Evolutionary conservation across 106 monocot genomes (phyloP).

Genomic region (Acorus calamus): DNA sequence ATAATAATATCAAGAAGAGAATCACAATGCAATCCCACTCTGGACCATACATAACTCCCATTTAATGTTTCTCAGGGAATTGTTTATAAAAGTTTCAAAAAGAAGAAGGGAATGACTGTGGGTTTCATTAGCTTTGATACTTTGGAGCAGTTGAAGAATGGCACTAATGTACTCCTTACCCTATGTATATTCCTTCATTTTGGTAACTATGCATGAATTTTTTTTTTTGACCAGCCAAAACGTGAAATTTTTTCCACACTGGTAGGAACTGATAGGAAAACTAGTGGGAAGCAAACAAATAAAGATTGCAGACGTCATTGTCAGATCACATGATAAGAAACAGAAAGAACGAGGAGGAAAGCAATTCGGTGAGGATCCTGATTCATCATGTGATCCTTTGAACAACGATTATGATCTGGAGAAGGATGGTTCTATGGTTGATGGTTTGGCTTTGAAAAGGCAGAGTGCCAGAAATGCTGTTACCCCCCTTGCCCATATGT

Average conservation of each 20-base stretch:
- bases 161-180: conserved; percentile 40
- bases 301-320: conserved; percentile 57
- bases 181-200: background rate
- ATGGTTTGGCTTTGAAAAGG: conserved; percentile 23
- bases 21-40: no score
- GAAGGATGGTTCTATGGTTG: conserved; percentile 11
- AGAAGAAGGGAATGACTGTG: conserved; percentile 85
- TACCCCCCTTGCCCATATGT: conserved; percentile 74
- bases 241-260: background rate
- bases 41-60: no score
- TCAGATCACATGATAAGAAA: conserved; percentile 38
- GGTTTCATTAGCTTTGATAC: conserved; percentile 68
- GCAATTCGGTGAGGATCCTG: conserved; percentile 6
- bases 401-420: conserved; percentile 9
- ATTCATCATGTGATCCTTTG: background rate
- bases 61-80: conserved; percentile 37
- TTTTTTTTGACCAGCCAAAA: background rate
- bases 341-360: conserved; percentile 3
- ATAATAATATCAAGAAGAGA: no score
- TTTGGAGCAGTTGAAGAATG: conserved; percentile 41
- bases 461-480: conserved; percentile 64
- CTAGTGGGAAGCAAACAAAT: conserved; percentile 48
- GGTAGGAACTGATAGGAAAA: conserved; percentile 53
- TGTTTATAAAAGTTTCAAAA: conserved; percentile 50
- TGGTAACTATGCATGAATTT: background rate